Evolutionary conservation across 495 filamentous ascomycete species (phyloP).

Genomic region (Hyaloscypha hepaticicola): DNA sequence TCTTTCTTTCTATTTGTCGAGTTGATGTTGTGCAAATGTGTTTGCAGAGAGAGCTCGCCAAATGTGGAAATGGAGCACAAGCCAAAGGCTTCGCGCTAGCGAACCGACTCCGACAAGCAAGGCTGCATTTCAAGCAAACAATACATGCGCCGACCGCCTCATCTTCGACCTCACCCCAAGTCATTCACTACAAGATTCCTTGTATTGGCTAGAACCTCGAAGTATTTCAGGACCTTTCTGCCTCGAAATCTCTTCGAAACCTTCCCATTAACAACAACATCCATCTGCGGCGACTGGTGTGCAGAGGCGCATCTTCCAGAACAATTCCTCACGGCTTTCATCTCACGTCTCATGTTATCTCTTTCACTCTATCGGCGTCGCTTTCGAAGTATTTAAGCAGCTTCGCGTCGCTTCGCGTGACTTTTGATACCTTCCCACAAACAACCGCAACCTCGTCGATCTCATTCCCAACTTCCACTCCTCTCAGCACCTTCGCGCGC

Average conservation of each 20-base stretch:
- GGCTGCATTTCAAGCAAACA: slow-evolving; percentile 8
- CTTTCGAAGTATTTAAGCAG: neutral
- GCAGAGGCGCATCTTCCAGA: neutral
- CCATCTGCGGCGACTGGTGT: neutral
- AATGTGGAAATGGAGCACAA: neutral
- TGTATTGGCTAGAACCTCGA: neutral
- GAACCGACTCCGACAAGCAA: slow-evolving; percentile 10
- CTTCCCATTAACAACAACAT: neutral
- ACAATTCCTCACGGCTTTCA: neutral
- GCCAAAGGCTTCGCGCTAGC: neutral
- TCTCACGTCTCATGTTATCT: neutral
- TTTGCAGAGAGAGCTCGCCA: neutral
- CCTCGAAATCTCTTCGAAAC: neutral
- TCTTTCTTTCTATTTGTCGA: neutral
- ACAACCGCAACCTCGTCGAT: neutral
- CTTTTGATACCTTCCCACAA: neutral
- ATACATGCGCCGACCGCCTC: neutral
- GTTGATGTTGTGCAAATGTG: neutral
- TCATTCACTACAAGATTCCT: slow-evolving; percentile 12
- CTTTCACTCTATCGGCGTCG: neutral
- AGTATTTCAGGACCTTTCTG: neutral
- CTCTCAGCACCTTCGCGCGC: neutral
- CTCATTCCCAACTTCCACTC: neutral
- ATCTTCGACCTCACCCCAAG: slow-evolving; percentile 7
- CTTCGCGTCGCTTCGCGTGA: neutral